phyloP scores from a whole-genome alignment of 2,329 filamentous ascomycete species.

The Apiospora pterosperma region DNA sequence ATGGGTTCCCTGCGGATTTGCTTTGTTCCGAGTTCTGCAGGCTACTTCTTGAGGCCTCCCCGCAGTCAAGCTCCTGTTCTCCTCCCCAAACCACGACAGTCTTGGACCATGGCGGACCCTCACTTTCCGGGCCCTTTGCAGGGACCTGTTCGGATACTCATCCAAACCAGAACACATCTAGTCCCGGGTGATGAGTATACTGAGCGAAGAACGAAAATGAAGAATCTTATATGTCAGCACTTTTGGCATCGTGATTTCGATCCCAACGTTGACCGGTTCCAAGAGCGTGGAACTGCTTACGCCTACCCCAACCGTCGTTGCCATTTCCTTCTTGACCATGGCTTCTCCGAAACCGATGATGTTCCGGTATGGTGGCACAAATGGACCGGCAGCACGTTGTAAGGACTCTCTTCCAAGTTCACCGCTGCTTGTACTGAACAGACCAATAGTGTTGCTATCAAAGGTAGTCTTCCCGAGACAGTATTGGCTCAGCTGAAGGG shows the following conservation, averaged over 20 bases:
- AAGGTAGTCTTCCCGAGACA: neutral
- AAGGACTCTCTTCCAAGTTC: neutral
- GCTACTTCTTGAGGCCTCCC: too few relatives aligned
- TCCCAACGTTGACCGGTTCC: constrained; percentile 11
- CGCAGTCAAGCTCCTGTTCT: too few relatives aligned
- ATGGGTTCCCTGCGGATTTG: too few relatives aligned
- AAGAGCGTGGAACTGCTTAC: constrained; percentile 11
- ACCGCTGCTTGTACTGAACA: neutral
- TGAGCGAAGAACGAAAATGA: constrained; percentile 13
- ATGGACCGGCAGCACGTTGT: constrained; percentile 11
- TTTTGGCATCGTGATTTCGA: constrained; percentile 16
- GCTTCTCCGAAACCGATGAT: constrained; percentile 10
- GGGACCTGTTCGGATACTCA: constrained; percentile 6
- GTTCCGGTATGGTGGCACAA: constrained; percentile 15
- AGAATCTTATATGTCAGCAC: constrained; percentile 16
- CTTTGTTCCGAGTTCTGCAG: too few relatives aligned
- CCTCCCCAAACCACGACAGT: too few relatives aligned
- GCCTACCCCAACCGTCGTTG: constrained; percentile 12
- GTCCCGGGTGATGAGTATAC: constrained; percentile 15
- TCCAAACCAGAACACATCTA: constrained; percentile 15
- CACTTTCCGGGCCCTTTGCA: neutral
- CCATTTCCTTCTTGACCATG: constrained; percentile 18
- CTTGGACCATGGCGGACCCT: too few relatives aligned
- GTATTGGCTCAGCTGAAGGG: neutral
- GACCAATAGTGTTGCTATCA: neutral